Percentiles rank a stretch among this genome's conserved stretches.
phyloP scores from a whole-genome alignment of 75 land plant genomes.

The Pinus taeda region DNA sequence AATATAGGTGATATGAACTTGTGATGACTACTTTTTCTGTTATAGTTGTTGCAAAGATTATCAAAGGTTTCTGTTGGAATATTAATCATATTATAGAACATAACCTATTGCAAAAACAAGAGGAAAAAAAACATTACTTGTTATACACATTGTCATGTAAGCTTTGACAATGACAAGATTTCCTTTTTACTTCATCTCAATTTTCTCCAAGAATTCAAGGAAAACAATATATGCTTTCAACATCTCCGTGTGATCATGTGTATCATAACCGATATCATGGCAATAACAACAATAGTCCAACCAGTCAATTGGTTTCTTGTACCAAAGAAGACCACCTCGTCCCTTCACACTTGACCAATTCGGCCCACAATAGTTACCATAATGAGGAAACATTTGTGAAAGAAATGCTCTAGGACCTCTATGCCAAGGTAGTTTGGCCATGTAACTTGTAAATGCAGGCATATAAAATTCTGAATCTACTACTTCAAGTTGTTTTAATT shows the following conservation, averaged over 20 bases:
- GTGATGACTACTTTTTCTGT: neutral
- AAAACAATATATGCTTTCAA: conserved; percentile 74
- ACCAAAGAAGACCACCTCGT: conserved; percentile 80
- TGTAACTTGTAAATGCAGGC: conserved; percentile 74
- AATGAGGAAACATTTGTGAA: conserved; percentile 82
- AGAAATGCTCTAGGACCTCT: conserved; percentile 77
- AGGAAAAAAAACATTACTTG: conserved; percentile 25
- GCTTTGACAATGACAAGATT: conserved; percentile 31
- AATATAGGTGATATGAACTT: neutral
- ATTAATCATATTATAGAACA: too few relatives aligned
- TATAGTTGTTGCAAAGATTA: too few relatives aligned
- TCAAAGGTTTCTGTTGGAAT: too few relatives aligned
- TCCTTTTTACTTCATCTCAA: conserved; percentile 33
- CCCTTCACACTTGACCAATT: conserved; percentile 96
- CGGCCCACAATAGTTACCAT: conserved; percentile 98
- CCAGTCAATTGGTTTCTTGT: conserved; percentile 84
- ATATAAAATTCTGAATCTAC: conserved; percentile 23
- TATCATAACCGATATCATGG: conserved; percentile 92
- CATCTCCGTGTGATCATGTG: conserved; percentile 70
- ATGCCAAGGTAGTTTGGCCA: conserved; percentile 86
- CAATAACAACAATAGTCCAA: conserved; percentile 91
- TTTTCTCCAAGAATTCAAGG: conserved; percentile 61
- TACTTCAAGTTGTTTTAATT: conserved; percentile 7
- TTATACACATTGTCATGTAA: conserved; percentile 58
- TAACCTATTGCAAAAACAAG: too few relatives aligned